A percentile compares a stretch with the other conserved stretches of the same genome.
Evolutionary conservation across 202 grass and related monocot genomes (phyloP).

Genomic region (Miscanthus sacchariflorus): DNA sequence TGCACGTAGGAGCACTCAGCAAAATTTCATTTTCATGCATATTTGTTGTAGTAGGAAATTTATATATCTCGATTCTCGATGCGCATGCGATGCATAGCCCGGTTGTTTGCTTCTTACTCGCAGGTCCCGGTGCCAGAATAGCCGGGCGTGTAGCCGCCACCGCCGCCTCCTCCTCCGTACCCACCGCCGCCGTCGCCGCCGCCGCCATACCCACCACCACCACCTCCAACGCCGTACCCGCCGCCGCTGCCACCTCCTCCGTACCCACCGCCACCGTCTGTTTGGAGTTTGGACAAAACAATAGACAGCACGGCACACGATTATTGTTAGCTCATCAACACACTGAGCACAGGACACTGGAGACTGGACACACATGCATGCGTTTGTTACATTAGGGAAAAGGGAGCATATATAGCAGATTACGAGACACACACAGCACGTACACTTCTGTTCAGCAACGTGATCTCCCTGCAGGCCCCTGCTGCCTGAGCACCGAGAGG

Average conservation of each 20-base stretch:
- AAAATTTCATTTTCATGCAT: neutral
- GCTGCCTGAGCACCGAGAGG: constrained; percentile 54
- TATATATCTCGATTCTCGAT: neutral
- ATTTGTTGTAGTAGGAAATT: neutral
- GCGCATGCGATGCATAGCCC: neutral
- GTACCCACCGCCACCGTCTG: constrained; percentile 39
- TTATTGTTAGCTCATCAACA: constrained; percentile 1
- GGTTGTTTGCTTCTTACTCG: constrained; percentile 54
- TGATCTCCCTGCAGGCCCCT: constrained; percentile 52
- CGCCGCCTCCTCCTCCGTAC: neutral
- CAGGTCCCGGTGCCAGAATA: constrained; percentile 67
- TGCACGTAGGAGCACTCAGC: neutral
- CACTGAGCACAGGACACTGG: neutral
- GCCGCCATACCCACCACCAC: neutral
- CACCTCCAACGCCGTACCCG: neutral
- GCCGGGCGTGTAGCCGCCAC: constrained; percentile 18
- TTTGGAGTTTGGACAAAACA: neutral
- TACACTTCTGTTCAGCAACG: constrained; percentile 66
- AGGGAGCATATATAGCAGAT: neutral
- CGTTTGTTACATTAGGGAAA: no score
- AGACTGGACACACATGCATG: no score
- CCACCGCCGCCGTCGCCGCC: neutral
- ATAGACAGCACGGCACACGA: neutral
- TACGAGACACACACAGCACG: neutral
- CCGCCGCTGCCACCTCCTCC: neutral